Conservation (phyloP, 768 basidiomycete genomes). For the Termitomyces sp. region DNA sequence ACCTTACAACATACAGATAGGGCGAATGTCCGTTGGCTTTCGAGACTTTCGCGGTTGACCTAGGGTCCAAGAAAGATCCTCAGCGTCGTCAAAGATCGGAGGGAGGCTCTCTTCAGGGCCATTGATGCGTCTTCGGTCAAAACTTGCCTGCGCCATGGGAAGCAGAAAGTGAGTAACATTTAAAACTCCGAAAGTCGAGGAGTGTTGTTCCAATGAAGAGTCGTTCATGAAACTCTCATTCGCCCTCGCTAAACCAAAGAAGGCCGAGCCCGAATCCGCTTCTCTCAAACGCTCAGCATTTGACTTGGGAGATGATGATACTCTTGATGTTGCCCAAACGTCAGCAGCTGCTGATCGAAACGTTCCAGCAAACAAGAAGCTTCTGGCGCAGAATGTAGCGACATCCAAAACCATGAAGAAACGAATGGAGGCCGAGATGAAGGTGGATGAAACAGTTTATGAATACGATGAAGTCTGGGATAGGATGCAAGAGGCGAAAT, state of each 20-base stretch:
- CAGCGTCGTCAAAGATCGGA: constrained; percentile 46
- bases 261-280: constrained; percentile 32
- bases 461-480: constrained; percentile 98
- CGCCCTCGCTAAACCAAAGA: constrained; percentile 65
- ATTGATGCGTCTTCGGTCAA: constrained; percentile 85
- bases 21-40: constrained; percentile 60
- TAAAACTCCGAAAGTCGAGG: constrained; percentile 26
- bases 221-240: constrained; percentile 83
- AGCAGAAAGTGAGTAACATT: constrained; percentile 5
- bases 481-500: constrained; percentile 85
- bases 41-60: constrained; percentile 46
- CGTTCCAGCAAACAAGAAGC: constrained; percentile 45
- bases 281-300: constrained; percentile 59
- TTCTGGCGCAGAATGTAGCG: constrained; percentile 51
- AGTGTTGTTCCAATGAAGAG: constrained; percentile 2
- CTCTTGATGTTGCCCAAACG: constrained; percentile 42
- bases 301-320: constrained; percentile 56
- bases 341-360: constrained; percentile 28
- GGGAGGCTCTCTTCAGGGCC: constrained; percentile 82
- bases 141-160: constrained; percentile 45
- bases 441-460: constrained; percentile 77
- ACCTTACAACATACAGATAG: constrained; percentile 61
- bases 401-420: constrained; percentile 63
- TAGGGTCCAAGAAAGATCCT: constrained; percentile 21
- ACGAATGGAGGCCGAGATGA: constrained; percentile 73